Evolutionary conservation across 257 asterid species (phyloP).

Genomic region (Echium plantagineum): DNA sequence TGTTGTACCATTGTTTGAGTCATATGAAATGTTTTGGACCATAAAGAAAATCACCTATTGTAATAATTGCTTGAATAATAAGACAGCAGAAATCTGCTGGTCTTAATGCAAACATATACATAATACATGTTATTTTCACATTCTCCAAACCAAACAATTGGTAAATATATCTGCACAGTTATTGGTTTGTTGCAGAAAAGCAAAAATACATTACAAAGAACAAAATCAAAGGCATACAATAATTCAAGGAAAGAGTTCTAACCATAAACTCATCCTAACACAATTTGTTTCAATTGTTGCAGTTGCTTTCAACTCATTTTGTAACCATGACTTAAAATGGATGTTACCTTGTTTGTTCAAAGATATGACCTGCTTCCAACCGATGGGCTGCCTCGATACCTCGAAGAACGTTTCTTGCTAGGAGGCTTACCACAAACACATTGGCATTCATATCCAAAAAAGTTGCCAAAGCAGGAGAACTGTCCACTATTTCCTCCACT

Average conservation of each 20-base stretch:
- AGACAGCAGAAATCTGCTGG: too few relatives aligned
- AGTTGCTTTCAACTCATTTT: neutral
- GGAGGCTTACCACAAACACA: constrained; percentile 83
- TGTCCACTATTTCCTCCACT: constrained; percentile 22
- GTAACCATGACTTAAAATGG: neutral
- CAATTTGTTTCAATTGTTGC: neutral
- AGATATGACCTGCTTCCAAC: constrained; percentile 35
- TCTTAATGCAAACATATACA: too few relatives aligned
- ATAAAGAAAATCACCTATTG: too few relatives aligned
- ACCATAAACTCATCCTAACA: neutral
- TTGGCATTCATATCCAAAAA: constrained; percentile 65
- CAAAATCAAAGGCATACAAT: too few relatives aligned
- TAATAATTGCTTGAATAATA: too few relatives aligned
- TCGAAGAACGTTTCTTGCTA: constrained; percentile 18
- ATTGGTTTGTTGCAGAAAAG: too few relatives aligned
- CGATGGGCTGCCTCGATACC: constrained; percentile 33
- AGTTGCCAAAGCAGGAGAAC: constrained; percentile 73
- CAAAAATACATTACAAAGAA: too few relatives aligned
- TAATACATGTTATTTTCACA: too few relatives aligned
- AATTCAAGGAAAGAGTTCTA: too few relatives aligned
- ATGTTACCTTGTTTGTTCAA: constrained; percentile 13
- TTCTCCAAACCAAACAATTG: too few relatives aligned
- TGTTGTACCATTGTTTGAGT: neutral
- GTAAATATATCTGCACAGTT: too few relatives aligned
- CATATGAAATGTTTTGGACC: neutral